Evolutionary conservation across 306 rosid species (phyloP).

Genomic region (Prunus campanulata): DNA sequence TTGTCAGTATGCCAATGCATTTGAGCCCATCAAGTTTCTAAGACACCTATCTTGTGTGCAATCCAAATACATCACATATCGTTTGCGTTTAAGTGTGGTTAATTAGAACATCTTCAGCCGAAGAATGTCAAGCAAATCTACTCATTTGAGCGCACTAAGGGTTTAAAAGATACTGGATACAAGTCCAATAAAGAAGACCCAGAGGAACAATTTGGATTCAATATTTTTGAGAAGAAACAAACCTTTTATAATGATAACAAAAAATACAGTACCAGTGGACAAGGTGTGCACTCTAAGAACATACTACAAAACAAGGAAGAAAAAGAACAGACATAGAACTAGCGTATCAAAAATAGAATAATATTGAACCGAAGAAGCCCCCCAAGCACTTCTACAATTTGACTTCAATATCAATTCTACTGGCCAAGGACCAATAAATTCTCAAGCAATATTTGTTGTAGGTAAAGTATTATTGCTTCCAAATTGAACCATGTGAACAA

Average conservation of each 20-base stretch:
- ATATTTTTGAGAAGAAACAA: not conserved
- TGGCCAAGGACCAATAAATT: not conserved
- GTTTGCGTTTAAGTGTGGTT: not conserved
- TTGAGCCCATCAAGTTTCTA: not conserved
- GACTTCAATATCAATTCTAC: not conserved
- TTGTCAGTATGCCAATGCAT: not conserved
- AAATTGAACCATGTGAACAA: not conserved
- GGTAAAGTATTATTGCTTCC: too few relatives aligned
- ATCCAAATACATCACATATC: constrained; percentile 4
- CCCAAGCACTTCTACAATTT: not conserved
- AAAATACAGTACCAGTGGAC: not conserved
- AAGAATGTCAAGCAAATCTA: not conserved
- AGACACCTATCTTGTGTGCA: not conserved
- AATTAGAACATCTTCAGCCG: not conserved
- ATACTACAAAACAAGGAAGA: not conserved
- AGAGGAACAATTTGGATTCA: not conserved
- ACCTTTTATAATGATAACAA: not conserved
- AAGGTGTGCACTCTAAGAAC: not conserved
- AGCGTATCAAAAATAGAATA: not conserved
- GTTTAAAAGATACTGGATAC: not conserved
- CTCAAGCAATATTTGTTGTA: too few relatives aligned
- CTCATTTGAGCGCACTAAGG: not conserved
- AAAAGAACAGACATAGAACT: not conserved
- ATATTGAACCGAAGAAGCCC: not conserved
- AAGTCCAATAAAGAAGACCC: not conserved